Conservation (phyloP, 129 eudicot species). For the Lactuca sativa region DNA sequence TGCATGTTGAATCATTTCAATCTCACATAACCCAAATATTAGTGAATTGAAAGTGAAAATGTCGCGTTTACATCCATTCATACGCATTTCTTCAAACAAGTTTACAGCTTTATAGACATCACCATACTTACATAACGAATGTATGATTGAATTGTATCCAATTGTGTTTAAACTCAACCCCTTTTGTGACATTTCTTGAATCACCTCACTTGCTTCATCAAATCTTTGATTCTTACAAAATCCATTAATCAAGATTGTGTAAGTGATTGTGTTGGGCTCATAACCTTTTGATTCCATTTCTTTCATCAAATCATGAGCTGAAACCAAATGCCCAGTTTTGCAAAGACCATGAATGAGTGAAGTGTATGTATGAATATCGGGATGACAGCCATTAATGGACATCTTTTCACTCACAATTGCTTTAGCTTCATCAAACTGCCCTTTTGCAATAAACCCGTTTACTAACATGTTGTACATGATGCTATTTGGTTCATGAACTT, state of each 20-base stretch:
- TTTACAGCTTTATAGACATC: slow-evolving; percentile 57
- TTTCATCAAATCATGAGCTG: slow-evolving; percentile 54
- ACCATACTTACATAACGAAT: slow-evolving; percentile 59
- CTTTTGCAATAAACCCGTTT: slow-evolving; percentile 63
- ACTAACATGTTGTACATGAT: slow-evolving; percentile 68
- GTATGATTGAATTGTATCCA: slow-evolving; percentile 78
- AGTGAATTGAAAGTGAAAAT: slow-evolving; percentile 77
- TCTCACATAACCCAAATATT: slow-evolving; percentile 72
- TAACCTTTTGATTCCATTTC: slow-evolving; percentile 56
- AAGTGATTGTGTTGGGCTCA: slow-evolving; percentile 60
- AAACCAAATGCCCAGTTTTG: slow-evolving; percentile 47
- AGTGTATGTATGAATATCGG: slow-evolving; percentile 69
- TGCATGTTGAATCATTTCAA: slow-evolving; percentile 69
- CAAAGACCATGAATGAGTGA: slow-evolving; percentile 69
- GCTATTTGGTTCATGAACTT: slow-evolving; percentile 75
- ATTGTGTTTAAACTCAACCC: slow-evolving; percentile 62
- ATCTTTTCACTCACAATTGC: slow-evolving; percentile 47
- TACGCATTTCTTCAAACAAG: slow-evolving; percentile 47
- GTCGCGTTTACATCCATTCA: slow-evolving; percentile 77
- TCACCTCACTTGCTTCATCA: slow-evolving; percentile 51
- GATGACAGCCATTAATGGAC: slow-evolving; percentile 47
- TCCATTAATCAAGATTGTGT: slow-evolving; percentile 72
- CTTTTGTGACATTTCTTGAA: slow-evolving; percentile 63
- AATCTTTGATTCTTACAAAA: slow-evolving; percentile 62
- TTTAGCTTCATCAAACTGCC: slow-evolving; percentile 71